Base-by-base conservation (phyloP, 179 eudicot species). In the Camellia oleifera region DNA sequence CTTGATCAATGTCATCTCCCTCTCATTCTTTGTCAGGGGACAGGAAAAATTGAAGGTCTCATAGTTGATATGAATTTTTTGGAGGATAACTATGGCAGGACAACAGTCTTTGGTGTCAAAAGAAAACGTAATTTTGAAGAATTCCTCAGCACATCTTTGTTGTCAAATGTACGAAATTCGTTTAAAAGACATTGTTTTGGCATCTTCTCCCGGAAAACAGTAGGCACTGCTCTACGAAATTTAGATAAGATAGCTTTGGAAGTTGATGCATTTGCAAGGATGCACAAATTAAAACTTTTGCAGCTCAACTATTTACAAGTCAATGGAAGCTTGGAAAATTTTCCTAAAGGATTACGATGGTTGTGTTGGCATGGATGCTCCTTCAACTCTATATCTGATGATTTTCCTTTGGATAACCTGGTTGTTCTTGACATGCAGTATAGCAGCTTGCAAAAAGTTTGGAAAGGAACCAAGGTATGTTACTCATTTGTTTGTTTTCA, bases 41-140 rank as follows among this genome's bases (percentile, higher is more conserved):
- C 79, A 11, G 15, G 50, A 77, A 42, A 61, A 20, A 42, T 77
- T 50, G 79, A 77, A 77, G 61, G 79, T n/a, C 72, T 77, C 20
- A 10, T 61, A 15, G 48, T 57, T 10, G 15, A 61, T 20, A 23
- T 23, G 4, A 12, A 57, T 11, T 7, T 60, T 18, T 60, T 66
- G 2, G 6, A 52, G 20, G 64, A 14, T 60, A 64, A 64, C 0
- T 18, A 18, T 23, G 42, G 3, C 3, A 23, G 2, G 68, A 26
- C 32, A 26, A 23, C 14, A 26, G 4, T 3, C 11, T 64, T 64
- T 20, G 42, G 18, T 57, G 61, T 10, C 9, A 57, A 9, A 0
- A 57, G 61, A 57, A 57, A 57, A 57, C 61, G 61, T 57, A 26
- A 26, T 26, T 26, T 26, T 26, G 32, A 26, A 26, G 32, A 26